Evolutionary conservation across 2,329 filamentous ascomycete genomes (phyloP).

Genomic region (Arthrinium phaeospermum): DNA sequence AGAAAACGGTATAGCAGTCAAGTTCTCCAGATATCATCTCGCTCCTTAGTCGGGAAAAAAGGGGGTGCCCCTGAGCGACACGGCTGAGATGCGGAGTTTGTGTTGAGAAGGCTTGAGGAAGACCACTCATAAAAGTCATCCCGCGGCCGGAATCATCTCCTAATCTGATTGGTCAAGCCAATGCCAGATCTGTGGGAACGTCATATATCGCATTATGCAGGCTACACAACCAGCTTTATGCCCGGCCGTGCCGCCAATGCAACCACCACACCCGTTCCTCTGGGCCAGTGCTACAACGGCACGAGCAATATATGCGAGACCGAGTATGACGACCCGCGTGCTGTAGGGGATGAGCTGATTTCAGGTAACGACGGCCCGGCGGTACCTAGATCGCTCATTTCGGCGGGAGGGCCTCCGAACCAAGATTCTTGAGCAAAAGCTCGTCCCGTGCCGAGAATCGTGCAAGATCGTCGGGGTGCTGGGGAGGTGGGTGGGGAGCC

Average conservation of each 20-base stretch:
- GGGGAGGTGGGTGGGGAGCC: neutral
- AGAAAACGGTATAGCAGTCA: too few relatives aligned
- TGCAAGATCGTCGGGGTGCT: neutral
- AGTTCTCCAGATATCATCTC: too few relatives aligned
- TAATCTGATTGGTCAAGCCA: neutral
- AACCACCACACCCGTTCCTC: neutral
- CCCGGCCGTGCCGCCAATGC: neutral
- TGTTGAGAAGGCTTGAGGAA: neutral
- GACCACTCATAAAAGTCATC: neutral
- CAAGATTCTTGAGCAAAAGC: conserved; percentile 13
- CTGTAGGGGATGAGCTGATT: neutral
- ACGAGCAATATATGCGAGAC: neutral
- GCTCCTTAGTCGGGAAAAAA: too few relatives aligned
- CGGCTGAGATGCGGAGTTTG: too few relatives aligned
- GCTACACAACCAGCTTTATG: neutral
- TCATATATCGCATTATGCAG: neutral
- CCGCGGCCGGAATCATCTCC: neutral
- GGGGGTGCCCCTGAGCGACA: too few relatives aligned
- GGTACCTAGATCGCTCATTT: neutral
- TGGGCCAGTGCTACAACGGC: neutral
- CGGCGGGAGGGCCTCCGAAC: conserved; percentile 7
- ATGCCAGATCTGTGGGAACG: neutral
- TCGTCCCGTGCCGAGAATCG: neutral
- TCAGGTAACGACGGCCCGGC: neutral
- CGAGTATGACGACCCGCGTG: neutral